A percentile compares a stretch with the other conserved stretches of the same genome.
Evolutionary conservation across 2,329 filamentous ascomycete species (phyloP).

Genomic region (Penicillium glabrum): DNA sequence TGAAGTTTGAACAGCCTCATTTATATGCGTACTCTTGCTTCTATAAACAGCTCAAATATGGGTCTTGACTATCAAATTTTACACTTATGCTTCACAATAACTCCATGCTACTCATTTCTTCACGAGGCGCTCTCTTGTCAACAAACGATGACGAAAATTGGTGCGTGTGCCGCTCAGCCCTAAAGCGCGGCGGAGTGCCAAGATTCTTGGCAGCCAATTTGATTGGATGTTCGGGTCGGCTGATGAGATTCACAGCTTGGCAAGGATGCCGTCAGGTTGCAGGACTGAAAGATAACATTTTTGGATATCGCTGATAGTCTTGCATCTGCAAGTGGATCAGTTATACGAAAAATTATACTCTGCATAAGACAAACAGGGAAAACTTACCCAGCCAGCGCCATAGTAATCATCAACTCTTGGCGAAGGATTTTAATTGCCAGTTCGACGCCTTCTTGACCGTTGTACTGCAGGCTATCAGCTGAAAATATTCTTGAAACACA

Average conservation of each 20-base stretch:
- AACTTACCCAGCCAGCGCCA: conserved; percentile 34
- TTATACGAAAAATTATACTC: background rate
- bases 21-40: background rate
- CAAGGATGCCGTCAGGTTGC: conserved; percentile 26
- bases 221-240: conserved; percentile 8
- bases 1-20: background rate
- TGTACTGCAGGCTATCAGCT: conserved; percentile 21
- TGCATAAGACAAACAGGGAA: background rate
- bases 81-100: background rate
- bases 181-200: conserved; percentile 11
- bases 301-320: conserved; percentile 30
- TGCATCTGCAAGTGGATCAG: conserved; percentile 21
- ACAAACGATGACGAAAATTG: background rate
- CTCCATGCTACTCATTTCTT: background rate
- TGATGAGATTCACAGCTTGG: conserved; percentile 23
- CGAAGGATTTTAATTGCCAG: conserved; percentile 32
- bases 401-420: conserved; percentile 33
- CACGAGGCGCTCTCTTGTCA: background rate
- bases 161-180: conserved; percentile 10
- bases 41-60: background rate
- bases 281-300: conserved; percentile 29
- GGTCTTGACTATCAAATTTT: background rate
- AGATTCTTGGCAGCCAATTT: conserved; percentile 18
- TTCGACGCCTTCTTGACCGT: conserved; percentile 37
- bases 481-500: background rate